These are phyloP conservation scores for Zizania palustris DNA, from an alignment of 202 grass and related monocot species.

Conservation along the genomic window DNA sequence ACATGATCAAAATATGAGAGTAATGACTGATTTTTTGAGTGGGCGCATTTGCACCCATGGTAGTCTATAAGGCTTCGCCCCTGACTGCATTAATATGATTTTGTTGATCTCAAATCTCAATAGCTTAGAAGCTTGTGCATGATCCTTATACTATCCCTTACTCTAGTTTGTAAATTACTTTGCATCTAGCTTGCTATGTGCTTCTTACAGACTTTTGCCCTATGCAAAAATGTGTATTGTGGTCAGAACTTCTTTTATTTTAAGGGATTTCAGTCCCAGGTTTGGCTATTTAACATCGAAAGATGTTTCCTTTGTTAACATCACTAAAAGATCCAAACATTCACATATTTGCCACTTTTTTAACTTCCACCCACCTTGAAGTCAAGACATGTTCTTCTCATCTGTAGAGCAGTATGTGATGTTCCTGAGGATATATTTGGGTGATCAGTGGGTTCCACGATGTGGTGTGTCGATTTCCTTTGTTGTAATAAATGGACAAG, in stretches of 20 bases:
- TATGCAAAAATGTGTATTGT: background rate
- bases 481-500: too few species aligned
- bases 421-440: too few species aligned
- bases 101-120: background rate
- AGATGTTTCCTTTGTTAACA: too few species aligned
- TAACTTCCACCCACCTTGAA: background rate
- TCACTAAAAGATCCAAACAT: background rate
- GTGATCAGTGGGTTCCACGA: too few species aligned
- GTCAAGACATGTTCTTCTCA: background rate
- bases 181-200: constrained; percentile 28
- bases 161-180: constrained; percentile 2
- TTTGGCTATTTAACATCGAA: background rate
- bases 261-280: background rate
- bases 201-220: background rate
- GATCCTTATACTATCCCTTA: background rate
- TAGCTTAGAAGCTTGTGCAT: background rate
- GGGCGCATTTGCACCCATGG: too few species aligned
- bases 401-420: too few species aligned
- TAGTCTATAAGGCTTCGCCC: too few species aligned
- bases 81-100: background rate
- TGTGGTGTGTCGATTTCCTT: too few species aligned
- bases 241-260: background rate
- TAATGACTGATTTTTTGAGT: too few species aligned
- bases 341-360: background rate
- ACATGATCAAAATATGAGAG: too few species aligned